phyloP scores from a whole-genome alignment of 495 filamentous ascomycete genomes.

The Aspergillus homomorphus region DNA sequence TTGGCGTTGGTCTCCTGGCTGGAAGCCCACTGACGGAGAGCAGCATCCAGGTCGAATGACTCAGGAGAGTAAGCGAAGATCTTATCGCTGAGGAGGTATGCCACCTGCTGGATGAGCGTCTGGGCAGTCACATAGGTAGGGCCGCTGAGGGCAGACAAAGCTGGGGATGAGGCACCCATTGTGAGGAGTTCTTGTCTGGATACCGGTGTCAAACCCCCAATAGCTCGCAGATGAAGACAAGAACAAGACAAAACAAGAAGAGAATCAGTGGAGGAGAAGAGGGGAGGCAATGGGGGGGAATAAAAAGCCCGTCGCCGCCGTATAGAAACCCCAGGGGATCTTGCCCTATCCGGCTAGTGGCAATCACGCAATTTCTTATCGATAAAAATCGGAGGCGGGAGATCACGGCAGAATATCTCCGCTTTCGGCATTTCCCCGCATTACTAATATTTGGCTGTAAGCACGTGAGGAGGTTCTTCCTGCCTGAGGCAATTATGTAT shows the following conservation, averaged over 20 bases:
- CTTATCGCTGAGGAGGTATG: constrained; percentile 90
- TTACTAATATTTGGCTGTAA: constrained; percentile 3
- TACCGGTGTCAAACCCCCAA: constrained; percentile 24
- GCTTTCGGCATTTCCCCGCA: constrained; percentile 21
- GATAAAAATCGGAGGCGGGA: constrained; percentile 23
- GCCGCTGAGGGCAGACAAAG: constrained; percentile 67
- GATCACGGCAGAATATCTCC: constrained; percentile 21
- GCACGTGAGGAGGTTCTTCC: constrained; percentile 10
- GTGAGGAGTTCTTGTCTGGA: constrained; percentile 32
- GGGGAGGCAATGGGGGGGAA: constrained; percentile 22
- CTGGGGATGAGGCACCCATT: constrained; percentile 37
- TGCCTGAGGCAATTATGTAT: constrained; percentile 22
- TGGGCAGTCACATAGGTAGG: constrained; percentile 91
- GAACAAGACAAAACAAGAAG: constrained; percentile 20
- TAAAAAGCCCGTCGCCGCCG: constrained; percentile 10
- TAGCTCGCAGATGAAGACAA: constrained; percentile 23
- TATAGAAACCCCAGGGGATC: constrained; percentile 36
- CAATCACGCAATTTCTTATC: constrained; percentile 46
- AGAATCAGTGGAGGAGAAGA: constrained; percentile 19
- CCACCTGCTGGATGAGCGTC: constrained; percentile 89
- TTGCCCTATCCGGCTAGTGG: constrained; percentile 37
- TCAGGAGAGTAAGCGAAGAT: constrained; percentile 95
- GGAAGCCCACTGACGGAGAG: constrained; percentile 70
- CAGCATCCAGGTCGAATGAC: constrained; percentile 82
- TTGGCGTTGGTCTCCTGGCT: constrained; percentile 69